Percentiles rank a stretch among this genome's conserved stretches.
Evolutionary conservation across 495 filamentous ascomycete genomes (phyloP).

Genomic region (Aspergillus bridgeri): DNA sequence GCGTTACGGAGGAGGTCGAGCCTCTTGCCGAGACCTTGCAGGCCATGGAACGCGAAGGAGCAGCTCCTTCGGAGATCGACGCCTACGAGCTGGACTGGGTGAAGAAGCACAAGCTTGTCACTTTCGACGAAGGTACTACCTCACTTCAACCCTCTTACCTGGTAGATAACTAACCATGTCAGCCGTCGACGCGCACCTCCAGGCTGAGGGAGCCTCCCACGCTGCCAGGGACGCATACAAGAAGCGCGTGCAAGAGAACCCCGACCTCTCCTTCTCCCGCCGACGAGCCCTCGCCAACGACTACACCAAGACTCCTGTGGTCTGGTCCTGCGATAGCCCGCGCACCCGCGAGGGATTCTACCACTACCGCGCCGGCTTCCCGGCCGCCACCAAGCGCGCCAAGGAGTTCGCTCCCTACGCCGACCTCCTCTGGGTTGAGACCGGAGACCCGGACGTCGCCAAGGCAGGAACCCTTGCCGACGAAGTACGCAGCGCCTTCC

Average conservation of each 20-base stretch:
- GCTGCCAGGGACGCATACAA: slow-evolving; percentile 65
- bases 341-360: slow-evolving; percentile 95
- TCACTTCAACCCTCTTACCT: not conserved
- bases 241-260: slow-evolving; percentile 52
- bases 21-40: slow-evolving; percentile 88
- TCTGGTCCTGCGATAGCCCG: slow-evolving; percentile 88
- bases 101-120: slow-evolving; percentile 78
- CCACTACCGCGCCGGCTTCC: slow-evolving; percentile 86
- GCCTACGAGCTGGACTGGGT: slow-evolving; percentile 86
- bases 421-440: slow-evolving; percentile 97
- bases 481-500: slow-evolving; percentile 61
- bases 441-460: slow-evolving; percentile 76
- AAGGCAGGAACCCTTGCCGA: slow-evolving; percentile 71
- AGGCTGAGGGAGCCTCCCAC: slow-evolving; percentile 55
- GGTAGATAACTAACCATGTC: slow-evolving; percentile 18
- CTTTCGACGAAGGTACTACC: slow-evolving; percentile 76
- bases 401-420: slow-evolving; percentile 88
- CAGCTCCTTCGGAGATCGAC: slow-evolving; percentile 75
- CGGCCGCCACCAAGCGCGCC: slow-evolving; percentile 87
- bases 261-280: slow-evolving; percentile 69
- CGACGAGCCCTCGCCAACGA: slow-evolving; percentile 67
- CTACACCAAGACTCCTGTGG: slow-evolving; percentile 62
- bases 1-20: slow-evolving; percentile 67
- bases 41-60: slow-evolving; percentile 78
- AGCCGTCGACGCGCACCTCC: slow-evolving; percentile 73